phyloP scores from a whole-genome alignment of 1,284 basidiomycete species.

The Uromyces viciae-fabae region DNA sequence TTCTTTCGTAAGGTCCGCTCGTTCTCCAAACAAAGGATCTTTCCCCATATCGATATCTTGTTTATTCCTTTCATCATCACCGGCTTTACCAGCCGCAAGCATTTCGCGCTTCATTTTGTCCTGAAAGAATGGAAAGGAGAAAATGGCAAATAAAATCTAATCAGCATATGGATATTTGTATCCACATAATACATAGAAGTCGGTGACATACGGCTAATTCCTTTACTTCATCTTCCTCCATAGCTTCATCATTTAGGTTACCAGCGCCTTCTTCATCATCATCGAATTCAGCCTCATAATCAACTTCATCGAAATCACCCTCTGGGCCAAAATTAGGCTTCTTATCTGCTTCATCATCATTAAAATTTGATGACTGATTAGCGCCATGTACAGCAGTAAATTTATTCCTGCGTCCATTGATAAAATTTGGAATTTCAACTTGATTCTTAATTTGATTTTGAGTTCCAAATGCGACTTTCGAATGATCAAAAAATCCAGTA shows the following conservation, averaged over 20 bases:
- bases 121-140: background rate
- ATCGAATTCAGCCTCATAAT: slow-evolving; percentile 76
- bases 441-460: slow-evolving; percentile 60
- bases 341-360: slow-evolving; percentile 42
- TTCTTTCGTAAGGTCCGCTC: slow-evolving; percentile 44
- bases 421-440: slow-evolving; percentile 56
- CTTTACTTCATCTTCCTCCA: slow-evolving; percentile 75
- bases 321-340: slow-evolving; percentile 46
- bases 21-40: slow-evolving; percentile 32
- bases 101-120: slow-evolving; percentile 44
- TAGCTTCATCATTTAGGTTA: slow-evolving; percentile 64
- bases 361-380: slow-evolving; percentile 62
- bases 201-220: slow-evolving; percentile 67
- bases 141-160: background rate
- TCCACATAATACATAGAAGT: background rate
- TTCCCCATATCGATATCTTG: slow-evolving; percentile 34
- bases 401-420: slow-evolving; percentile 1
- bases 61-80: slow-evolving; percentile 36
- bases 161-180: background rate
- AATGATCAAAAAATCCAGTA: slow-evolving; percentile 41
- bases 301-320: slow-evolving; percentile 65
- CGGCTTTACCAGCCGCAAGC: slow-evolving; percentile 41
- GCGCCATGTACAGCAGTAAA: slow-evolving; percentile 46
- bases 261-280: slow-evolving; percentile 71
- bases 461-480: slow-evolving; percentile 48